Base-by-base conservation (phyloP, 208 protist species). In the Jaenimonas drosophilae region DNA sequence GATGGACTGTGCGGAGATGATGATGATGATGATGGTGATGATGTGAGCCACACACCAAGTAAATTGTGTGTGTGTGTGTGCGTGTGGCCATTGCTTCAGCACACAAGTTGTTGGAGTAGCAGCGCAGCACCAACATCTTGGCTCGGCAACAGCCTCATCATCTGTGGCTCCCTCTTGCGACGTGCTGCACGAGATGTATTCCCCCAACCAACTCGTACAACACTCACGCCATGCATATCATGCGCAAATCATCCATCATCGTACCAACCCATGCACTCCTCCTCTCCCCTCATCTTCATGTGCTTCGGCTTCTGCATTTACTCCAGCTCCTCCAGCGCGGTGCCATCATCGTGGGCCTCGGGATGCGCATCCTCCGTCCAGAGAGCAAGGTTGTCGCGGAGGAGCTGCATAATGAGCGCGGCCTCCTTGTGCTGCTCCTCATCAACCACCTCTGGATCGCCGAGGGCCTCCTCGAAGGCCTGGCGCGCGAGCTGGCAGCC, bases 361-460 rank as follows among this genome's bases (percentile, higher is more conserved):
- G 76, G 70, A 44, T 83, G 70, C n/a, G 79, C 59, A 67, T 92
- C 83, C 67, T 95, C 88, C 9, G 95, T 97, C 97, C 98, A 99
- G 12, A 99, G 81, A 3, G 97, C 98, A 12, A 99, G 84, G 87
- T 99, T 99, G 67, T 99, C 97, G 28, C 97, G 75, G 24, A 99
- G 76, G 29, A 99, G 89, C 76, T 99, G 97, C 96, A 99, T 98
- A 66, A 99, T 99, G 32, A 99, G 86, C 3, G 97, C 98, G 12
- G 93, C 94, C 65, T 99, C 97, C 85, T 99, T 99, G 80, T 99
- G 97, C 50, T 95, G 93, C 32, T 98, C 96, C 75, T 99, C 97
- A 45, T 83, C 70, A 28, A 99, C 77, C 38, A 89, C 96, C 59
- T 99, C 96, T 2, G 98, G 75, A 50, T 99, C 97, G 47, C 77